Conservation (phyloP, 257 asterid species). For the Nicotiana paniculata region DNA sequence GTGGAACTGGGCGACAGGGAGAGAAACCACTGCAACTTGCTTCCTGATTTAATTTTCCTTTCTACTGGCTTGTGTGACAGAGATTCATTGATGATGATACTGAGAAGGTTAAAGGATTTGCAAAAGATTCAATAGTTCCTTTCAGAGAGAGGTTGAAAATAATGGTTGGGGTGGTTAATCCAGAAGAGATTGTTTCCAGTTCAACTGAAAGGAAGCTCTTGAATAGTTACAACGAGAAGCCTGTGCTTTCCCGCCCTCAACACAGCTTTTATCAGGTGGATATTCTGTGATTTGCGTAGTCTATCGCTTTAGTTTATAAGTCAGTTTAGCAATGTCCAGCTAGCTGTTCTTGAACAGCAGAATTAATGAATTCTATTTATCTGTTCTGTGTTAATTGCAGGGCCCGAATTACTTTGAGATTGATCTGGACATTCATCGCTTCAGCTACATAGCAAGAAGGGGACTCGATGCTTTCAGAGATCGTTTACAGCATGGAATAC, state of each 20-base stretch:
- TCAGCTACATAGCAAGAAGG: constrained; percentile 84
- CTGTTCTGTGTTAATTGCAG: constrained; percentile 22
- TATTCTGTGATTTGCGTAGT: not conserved
- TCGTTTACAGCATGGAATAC: constrained; percentile 55
- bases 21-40: not conserved
- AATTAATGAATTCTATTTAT: not conserved
- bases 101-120: constrained; percentile 68
- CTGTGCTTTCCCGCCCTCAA: constrained; percentile 91
- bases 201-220: constrained; percentile 73
- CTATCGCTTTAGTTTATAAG: not conserved
- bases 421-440: constrained; percentile 88
- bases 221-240: constrained; percentile 76
- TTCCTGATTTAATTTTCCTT: not conserved
- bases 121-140: constrained; percentile 53
- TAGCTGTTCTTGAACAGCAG: not conserved
- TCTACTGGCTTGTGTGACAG: constrained; percentile 24
- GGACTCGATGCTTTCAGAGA: constrained; percentile 83
- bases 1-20: not conserved
- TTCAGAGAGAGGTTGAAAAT: constrained; percentile 80
- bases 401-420: constrained; percentile 81
- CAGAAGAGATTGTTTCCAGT: constrained; percentile 66
- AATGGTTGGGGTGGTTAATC: constrained; percentile 77
- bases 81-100: constrained; percentile 55
- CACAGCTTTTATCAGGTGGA: constrained; percentile 66
- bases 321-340: not conserved